Evolutionary conservation across 371 early-diverging fungal species (phyloP), one percentile per base, ranked within the genome.

Genomic region (Umbelopsis sp.): DNA sequence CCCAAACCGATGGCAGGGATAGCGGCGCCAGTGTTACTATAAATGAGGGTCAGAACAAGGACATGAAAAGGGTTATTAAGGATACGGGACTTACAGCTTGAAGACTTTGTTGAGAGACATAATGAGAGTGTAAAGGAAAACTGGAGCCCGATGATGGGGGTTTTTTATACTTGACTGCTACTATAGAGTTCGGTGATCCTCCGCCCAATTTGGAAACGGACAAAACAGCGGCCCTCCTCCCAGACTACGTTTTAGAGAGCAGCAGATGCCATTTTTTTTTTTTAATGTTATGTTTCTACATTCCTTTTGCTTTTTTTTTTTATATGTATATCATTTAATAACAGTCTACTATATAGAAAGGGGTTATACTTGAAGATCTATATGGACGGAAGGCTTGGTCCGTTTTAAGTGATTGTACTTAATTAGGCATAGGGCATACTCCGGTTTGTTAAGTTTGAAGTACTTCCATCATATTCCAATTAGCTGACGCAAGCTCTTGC

Each of bases 1-100:
- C 86, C 82, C 46, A 83, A 75, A 50, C 81, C 83, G 25, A 84
- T 69, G 50, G 82, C 76, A 32, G 85, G 85, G 48, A 84, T 81
- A 29, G 64, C 63, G 14, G 76, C 77, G 38, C 85, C 85, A 12
- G 78, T 81, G 57, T 57, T 57, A 3, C 48, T 48, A 18, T 20
- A 18, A 7, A 18, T n/a, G 20, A 16, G 48, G 16, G 20, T 48
- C 18, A 48, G 48, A 20, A 48, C 1, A 48, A 48, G 8, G 2
- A 18, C 16, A 16, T 48, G 16, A 16, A 3, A 7, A 1, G 16
- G 11, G 0, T 20, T 48, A 1, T 48, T 16, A 18, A 6, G 6
- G 48, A 18, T 18, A 7, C 22, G 48, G 18, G 18, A 48, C 48
- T 48, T 48, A 48, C 48, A 57, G 37, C 35, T 32, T 57, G 57